These are phyloP conservation scores for Aureobasidium sp. DNA, from an alignment of 2,329 filamentous ascomycete genomes.

Conservation along the genomic window DNA sequence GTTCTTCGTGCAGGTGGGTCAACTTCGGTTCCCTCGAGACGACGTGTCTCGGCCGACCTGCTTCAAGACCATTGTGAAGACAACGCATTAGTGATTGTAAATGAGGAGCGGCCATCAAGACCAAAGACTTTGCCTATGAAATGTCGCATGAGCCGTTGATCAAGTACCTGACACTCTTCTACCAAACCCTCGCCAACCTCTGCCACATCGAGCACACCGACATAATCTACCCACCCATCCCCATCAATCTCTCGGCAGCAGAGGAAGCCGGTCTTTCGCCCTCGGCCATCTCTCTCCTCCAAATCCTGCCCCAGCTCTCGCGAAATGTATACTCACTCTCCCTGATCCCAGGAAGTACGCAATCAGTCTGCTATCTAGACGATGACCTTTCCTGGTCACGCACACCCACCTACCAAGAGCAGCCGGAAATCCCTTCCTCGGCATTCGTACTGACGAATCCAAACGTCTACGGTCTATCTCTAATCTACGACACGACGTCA, in stretches of 20 bases:
- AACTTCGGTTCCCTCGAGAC: too few species aligned
- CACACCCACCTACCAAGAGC: neutral
- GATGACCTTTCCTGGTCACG: neutral
- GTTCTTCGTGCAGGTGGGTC: too few species aligned
- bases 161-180: neutral
- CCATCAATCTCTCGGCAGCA: neutral
- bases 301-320: neutral
- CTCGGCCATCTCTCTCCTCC: neutral
- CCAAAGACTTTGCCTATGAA: too few species aligned
- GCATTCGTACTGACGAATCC: conserved; percentile 5
- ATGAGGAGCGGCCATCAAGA: too few species aligned
- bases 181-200: conserved; percentile 1
- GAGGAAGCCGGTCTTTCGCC: neutral
- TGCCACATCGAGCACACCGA: neutral
- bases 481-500: conserved; percentile 3
- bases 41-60: too few species aligned
- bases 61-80: too few species aligned
- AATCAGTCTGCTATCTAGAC: neutral
- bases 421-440: neutral
- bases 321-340: neutral
- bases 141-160: neutral
- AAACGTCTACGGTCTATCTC: neutral
- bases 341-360: neutral
- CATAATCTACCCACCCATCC: neutral
- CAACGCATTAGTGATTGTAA: too few species aligned